Conservation (phyloP, 495 filamentous ascomycete species). For the Choiromyces venosus region DNA sequence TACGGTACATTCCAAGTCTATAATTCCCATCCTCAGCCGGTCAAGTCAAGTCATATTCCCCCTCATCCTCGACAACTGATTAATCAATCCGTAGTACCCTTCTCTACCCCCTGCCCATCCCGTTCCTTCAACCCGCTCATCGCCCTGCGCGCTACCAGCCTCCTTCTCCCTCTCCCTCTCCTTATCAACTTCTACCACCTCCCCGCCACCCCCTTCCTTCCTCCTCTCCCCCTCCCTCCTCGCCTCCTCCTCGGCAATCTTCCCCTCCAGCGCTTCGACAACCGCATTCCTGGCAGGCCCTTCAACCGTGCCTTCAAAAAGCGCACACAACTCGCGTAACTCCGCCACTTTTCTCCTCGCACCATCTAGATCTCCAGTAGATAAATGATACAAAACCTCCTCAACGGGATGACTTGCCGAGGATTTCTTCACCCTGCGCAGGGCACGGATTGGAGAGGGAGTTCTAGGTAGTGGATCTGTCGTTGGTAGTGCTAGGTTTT, state of each 20-base stretch:
- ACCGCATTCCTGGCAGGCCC: slow-evolving; percentile 77
- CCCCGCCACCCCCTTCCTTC: slow-evolving; percentile 19
- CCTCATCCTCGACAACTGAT: slow-evolving; percentile 70
- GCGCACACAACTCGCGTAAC: slow-evolving; percentile 60
- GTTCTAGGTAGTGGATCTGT: slow-evolving; percentile 72
- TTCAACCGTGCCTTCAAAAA: slow-evolving; percentile 95
- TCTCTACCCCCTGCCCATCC: slow-evolving; percentile 37
- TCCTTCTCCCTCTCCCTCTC: slow-evolving; percentile 20
- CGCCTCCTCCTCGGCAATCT: slow-evolving; percentile 51
- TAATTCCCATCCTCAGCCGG: neutral
- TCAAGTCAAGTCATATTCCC: slow-evolving; percentile 53
- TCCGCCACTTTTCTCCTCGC: slow-evolving; percentile 66
- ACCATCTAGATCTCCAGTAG: slow-evolving; percentile 55
- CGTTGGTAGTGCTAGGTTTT: slow-evolving; percentile 46
- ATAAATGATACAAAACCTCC: slow-evolving; percentile 65
- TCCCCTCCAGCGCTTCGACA: slow-evolving; percentile 66
- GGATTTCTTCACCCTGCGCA: slow-evolving; percentile 54
- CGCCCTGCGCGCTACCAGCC: slow-evolving; percentile 34
- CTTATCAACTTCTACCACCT: neutral
- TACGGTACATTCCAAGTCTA: neutral
- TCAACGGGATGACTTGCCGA: slow-evolving; percentile 61
- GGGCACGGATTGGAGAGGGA: slow-evolving; percentile 56
- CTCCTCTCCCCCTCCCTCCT: slow-evolving; percentile 44
- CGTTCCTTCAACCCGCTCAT: slow-evolving; percentile 36
- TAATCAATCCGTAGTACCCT: slow-evolving; percentile 64